Evolutionary conservation across 805 yeast species (phyloP), one percentile per base, ranked within the genome.

Genomic region (Candida awuae): DNA sequence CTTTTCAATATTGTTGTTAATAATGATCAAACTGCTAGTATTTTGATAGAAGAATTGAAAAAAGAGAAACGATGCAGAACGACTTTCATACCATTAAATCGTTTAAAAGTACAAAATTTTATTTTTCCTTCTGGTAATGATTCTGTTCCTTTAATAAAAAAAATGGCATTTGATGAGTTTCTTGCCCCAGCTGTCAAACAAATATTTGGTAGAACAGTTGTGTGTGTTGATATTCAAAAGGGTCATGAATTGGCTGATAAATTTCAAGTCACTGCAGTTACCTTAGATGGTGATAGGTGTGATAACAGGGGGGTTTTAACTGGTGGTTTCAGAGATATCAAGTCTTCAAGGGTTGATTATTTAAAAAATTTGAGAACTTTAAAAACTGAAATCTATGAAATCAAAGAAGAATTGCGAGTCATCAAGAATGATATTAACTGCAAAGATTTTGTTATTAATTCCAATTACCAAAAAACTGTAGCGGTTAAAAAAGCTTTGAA

Each of bases 1-100:
- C 62, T 92, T 37, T 88, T 87, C 52, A 85, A 90, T 55, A 77
- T 90, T 22, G 92, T 92, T 18, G 97, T 90, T 12, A 95, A 87
- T 52, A 78, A 70, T 30, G 95, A 90, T 45, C 77, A 72, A 37
- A 84, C 94, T 3, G 97, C 97, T 0, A 68, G 85, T 9, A 56
- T 73, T 14, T 59, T 90, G 3, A 82, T 88, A 82, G 80, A 80
- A 32, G 87, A 85, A 54, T 65, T 92, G 42, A 69, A 70, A 6
- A 66, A 81, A 37, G 76, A 73, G 43, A 77, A 75, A 44, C 70
- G 80, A 6, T 97, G 97, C 2, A 70, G 96, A 52, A 88, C 84
- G 0, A 86, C 97, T 0, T 87, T 92, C 51, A 78, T 92, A 66
- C 97, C 98, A 1, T 63, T 92, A 46, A 85, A 87, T 54, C 67